Evolutionary conservation across 176 grass and related monocot genomes (phyloP).

Genomic region (Triticum timopheevii): DNA sequence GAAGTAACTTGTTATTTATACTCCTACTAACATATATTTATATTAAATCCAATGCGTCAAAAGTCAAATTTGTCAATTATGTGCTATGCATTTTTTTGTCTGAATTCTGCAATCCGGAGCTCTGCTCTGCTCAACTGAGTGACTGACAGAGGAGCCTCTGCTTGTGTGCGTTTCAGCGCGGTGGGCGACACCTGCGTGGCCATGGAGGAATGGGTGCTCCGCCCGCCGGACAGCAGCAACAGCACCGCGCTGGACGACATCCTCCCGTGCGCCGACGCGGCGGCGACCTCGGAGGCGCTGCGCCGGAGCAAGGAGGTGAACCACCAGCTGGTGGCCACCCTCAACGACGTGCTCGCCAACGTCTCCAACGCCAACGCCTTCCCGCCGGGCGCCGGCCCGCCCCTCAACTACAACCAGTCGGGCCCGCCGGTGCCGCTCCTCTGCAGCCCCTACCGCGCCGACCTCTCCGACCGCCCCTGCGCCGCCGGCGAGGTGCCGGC

Average conservation of each 20-base stretch:
- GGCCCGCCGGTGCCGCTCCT: slow-evolving; percentile 61
- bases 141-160: no score
- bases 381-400: slow-evolving; percentile 11
- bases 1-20: no score
- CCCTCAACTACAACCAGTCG: slow-evolving; percentile 73
- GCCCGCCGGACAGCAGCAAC: slow-evolving; percentile 13
- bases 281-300: slow-evolving; percentile 52
- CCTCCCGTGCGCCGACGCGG: slow-evolving; percentile 71
- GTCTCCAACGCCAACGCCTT: slow-evolving; percentile 63
- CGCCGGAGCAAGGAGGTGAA: slow-evolving; percentile 56
- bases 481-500: slow-evolving; percentile 46
- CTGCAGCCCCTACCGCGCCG: slow-evolving; percentile 64
- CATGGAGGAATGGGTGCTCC: slow-evolving; percentile 77
- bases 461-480: slow-evolving; percentile 49
- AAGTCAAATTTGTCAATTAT: no score
- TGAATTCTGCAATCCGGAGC: no score
- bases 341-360: slow-evolving; percentile 52
- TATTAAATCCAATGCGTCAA: no score
- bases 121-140: no score
- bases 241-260: slow-evolving; percentile 78
- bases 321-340: slow-evolving; percentile 34
- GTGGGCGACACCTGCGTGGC: slow-evolving; percentile 73
- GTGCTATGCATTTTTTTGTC: no score
- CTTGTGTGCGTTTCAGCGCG: slow-evolving; percentile 35
- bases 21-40: no score